Evolutionary conservation across 495 filamentous ascomycete genomes (phyloP), one percentile per base, ranked within the genome.

Genomic region (Penicillium maclennaniae): DNA sequence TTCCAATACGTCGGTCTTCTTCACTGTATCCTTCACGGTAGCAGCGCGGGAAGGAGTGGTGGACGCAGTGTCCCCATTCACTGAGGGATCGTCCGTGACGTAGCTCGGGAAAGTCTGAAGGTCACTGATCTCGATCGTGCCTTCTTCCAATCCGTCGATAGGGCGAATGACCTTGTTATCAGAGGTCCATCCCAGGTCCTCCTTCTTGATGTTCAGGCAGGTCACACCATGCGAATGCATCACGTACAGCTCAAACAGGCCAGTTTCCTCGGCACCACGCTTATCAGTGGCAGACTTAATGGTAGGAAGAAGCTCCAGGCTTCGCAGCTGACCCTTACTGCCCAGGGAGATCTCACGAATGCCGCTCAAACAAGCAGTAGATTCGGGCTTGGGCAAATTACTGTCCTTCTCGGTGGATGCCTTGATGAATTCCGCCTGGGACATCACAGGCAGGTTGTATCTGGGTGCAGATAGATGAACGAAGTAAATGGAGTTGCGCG

Each of bases 221-320:
- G 89, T 91, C 39, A 97, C 91, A 54, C 95, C 95, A 68, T 89
- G 93, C 7, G 93, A 95, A 69, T 99, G 92, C 86, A 96, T 95
- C 19, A 89, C 87, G 69, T 97, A 99, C 7, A 99, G 81, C 74
- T 97, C 95, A 59, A 97, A 97, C 44, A 96, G 64, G 4, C 75
- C 65, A 16, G 78, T 83, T 19, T 87, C 82, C 23, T 80, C 77
- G 15, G 82, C 78, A 27, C 70, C 72, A 7, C 63, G 65, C 49
- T 69, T 68, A 12, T 65, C 65, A 43, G 66, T 69, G 17, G 62
- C 57, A 10, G 63, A 58, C 59, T 76, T 79, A n/a, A 74, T 74
- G 7, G 82, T 69, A 49, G 85, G 82, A 19, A 97, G 76, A 59
- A 97, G 87, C 60, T 92, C 90, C 54, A 99, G 61, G 67, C 93